Evolutionary conservation across 2,329 filamentous ascomycete species (phyloP), one percentile per base, ranked within the genome.

Genomic region (Geoglossum cookeanum): DNA sequence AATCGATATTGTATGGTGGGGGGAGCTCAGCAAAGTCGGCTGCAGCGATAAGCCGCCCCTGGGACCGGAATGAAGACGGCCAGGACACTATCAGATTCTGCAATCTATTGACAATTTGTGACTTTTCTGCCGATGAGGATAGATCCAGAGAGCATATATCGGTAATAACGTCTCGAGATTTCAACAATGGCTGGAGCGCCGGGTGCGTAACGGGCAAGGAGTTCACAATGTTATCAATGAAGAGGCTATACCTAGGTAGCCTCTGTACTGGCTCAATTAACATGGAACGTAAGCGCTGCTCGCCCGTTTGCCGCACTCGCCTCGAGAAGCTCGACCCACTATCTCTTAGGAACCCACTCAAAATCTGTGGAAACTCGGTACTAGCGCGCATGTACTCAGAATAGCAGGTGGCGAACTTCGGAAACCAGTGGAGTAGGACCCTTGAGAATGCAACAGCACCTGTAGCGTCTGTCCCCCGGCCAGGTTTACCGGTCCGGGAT

Each of bases 251-350:
- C 30, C 92, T 84, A 30, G 92, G 92, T 56, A 98, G 77, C 56
- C 92, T 79, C 69, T 98, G 92, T 0, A 98, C 90, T 1, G 92
- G 92, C 69, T 98, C 92, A 67, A 98, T 98, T 57, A 98, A 78
- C 61, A 92, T 79, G 3, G 92, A 97, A 54, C 87, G 89, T 57
- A 97, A 78, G 58, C 83, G 80, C 71, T 98, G 92, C 68, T 97
- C 92, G 57, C 92, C 91, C 1, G 85, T 85, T 61, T 90, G 81
- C 56, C 87, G 80, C 2, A 96, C 80, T 51, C 86, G 77, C 63
- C 85, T 83, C 2, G 85, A 84, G 67, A 95, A 91, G 64, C 84
- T 90, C 1, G 89, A 91, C 60, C 85, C 83, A 58, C 83, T 81
- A 64, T 88, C 77, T 61, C 75, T 85, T 60, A 92, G 77, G 63